phyloP scores from a whole-genome alignment of 225 moss, liverwort and hornwort species.

The Pseudisothecium myosuroides region DNA sequence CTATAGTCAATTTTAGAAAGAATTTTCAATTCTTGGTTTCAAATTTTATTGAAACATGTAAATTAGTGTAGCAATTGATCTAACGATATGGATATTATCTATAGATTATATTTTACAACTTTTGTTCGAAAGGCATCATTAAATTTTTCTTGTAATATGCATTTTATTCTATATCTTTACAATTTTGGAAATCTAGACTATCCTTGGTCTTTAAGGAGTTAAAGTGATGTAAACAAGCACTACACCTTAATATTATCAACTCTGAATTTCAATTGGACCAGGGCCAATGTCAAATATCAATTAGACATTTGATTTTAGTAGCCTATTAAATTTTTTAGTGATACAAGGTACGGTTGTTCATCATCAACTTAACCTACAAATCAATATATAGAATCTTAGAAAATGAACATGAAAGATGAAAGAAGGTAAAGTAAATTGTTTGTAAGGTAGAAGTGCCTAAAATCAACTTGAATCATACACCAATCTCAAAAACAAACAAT shows the following conservation, averaged over 20 bases:
- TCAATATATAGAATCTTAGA: background rate
- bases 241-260: no score
- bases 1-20: background rate
- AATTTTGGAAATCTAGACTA: background rate
- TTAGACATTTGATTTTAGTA: background rate
- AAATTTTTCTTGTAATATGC: background rate
- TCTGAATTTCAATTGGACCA: background rate
- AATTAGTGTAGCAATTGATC: background rate
- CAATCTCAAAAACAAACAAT: background rate
- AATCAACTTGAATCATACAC: background rate
- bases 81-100: background rate
- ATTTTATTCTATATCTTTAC: background rate
- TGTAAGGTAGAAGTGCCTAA: background rate
- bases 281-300: background rate
- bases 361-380: background rate
- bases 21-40: background rate
- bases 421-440: fast-evolving
- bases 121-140: background rate
- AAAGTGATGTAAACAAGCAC: background rate
- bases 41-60: background rate
- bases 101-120: background rate
- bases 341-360: background rate
- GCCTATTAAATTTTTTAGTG: background rate
- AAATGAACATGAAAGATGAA: background rate
- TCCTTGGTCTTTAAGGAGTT: background rate